phyloP scores from a whole-genome alignment of 176 grass and related monocot genomes.

The Panicum miliaceum region DNA sequence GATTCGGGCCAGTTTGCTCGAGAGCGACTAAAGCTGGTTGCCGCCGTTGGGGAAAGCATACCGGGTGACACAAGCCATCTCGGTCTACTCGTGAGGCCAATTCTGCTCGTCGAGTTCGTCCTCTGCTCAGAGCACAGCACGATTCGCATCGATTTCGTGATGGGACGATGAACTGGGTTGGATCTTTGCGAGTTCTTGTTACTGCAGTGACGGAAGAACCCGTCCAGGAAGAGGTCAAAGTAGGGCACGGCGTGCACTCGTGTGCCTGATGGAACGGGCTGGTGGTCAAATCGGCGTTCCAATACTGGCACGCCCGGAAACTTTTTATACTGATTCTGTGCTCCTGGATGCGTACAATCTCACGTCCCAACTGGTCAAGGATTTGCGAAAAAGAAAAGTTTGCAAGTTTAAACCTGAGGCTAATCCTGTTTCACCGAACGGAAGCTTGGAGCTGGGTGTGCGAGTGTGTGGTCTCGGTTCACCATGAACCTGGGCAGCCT shows the following conservation, averaged over 20 bases:
- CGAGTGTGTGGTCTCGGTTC: constrained; percentile 44
- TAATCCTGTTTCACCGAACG: background rate
- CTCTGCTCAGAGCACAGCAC: background rate
- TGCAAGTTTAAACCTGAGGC: background rate
- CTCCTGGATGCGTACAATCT: background rate
- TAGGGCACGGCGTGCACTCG: background rate
- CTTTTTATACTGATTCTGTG: background rate
- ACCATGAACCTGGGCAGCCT: constrained; percentile 21
- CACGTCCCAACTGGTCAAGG: background rate
- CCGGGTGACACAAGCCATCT: background rate
- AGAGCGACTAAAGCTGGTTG: background rate
- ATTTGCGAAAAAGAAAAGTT: background rate
- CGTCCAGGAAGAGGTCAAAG: constrained; percentile 48
- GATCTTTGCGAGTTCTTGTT: background rate
- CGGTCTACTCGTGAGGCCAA: background rate
- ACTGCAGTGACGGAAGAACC: background rate
- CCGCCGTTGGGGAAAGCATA: constrained; percentile 24
- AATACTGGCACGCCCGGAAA: background rate
- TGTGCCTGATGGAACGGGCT: background rate
- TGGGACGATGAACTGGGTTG: background rate
- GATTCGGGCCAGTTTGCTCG: background rate
- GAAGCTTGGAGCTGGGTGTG: background rate
- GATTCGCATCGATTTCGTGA: background rate
- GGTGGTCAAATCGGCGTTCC: background rate
- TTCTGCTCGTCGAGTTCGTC: background rate